Evolutionary conservation across 345 rosid genomes (phyloP).

Genomic region (Eucalyptus brandiana): DNA sequence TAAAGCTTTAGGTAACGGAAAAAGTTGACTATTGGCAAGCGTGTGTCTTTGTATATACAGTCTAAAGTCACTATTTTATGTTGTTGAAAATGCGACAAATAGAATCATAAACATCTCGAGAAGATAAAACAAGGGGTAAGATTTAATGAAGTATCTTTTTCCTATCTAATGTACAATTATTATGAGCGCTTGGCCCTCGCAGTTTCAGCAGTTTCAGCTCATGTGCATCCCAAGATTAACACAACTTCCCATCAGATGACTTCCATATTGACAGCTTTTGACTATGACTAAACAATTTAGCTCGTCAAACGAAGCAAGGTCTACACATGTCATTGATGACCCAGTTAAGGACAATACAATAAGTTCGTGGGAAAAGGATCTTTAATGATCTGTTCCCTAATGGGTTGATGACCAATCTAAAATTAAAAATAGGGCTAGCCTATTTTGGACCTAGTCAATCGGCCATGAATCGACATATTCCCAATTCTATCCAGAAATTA

Average conservation of each 20-base stretch:
- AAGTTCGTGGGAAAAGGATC: not conserved
- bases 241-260: not conserved
- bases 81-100: not conserved
- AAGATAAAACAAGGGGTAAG: not conserved
- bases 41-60: not conserved
- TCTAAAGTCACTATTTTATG: not conserved
- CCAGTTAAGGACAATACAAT: not conserved
- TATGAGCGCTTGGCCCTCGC: not conserved
- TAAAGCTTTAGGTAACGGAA: not conserved
- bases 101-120: not conserved
- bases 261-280: not conserved
- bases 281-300: not conserved
- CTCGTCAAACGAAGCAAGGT: not conserved
- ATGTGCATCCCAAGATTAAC: not conserved
- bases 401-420: not conserved
- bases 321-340: not conserved
- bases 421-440: not conserved
- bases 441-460: not conserved
- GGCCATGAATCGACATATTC: not conserved
- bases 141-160: not conserved
- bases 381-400: not conserved
- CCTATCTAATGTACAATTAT: not conserved
- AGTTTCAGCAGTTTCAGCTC: not conserved
- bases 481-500: not conserved
- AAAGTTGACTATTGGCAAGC: not conserved